Evolutionary conservation across 2,329 filamentous ascomycete species (phyloP).

Genomic region (Pyrenochaeta sp.): DNA sequence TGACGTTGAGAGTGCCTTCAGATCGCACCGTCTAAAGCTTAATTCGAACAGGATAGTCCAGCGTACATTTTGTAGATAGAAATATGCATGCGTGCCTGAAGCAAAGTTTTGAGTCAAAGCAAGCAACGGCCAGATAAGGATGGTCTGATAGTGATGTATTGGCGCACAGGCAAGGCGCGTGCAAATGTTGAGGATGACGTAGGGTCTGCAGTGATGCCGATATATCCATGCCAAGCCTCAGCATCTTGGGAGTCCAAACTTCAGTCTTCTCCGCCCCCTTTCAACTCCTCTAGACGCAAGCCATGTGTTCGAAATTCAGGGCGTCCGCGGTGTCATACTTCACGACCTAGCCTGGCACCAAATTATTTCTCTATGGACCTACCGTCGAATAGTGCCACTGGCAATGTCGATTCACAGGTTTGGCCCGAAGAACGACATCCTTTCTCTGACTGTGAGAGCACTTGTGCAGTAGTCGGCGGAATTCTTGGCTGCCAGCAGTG

Average conservation of each 20-base stretch:
- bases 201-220: neutral
- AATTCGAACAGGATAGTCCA: neutral
- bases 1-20: neutral
- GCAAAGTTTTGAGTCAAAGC: neutral
- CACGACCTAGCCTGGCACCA: no score
- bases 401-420: no score
- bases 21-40: neutral
- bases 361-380: no score
- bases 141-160: neutral
- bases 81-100: neutral
- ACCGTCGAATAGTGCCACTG: no score
- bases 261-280: neutral
- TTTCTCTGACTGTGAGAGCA: no score
- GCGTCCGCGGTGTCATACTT: no score
- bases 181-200: neutral
- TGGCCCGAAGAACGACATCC: no score
- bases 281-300: no score
- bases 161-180: neutral
- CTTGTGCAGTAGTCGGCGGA: constrained; percentile 3
- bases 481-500: constrained; percentile 7
- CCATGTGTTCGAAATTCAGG: no score
- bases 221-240: neutral
- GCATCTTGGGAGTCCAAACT: neutral
- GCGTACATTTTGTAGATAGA: neutral
- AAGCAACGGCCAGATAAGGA: neutral